Percentiles rank a stretch among this genome's conserved stretches.
phyloP scores from a whole-genome alignment of 495 filamentous ascomycete genomes.

The Friedmanniomyces simplex region DNA sequence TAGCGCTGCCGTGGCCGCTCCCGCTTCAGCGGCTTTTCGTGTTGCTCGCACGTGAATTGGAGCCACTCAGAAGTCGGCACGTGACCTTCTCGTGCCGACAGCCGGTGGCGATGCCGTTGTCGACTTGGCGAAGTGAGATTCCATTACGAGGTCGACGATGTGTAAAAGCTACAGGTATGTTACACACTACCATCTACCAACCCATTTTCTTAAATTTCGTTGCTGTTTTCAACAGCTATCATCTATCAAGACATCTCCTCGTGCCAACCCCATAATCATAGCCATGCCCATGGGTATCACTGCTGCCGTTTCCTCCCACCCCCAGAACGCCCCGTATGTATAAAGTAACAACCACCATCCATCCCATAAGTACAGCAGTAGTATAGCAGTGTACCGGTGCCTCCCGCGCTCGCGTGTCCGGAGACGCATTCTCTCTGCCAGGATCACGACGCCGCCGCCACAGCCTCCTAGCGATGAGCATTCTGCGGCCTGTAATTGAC shows the following conservation, averaged over 20 bases:
- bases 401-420: background rate
- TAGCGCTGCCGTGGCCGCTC: no score
- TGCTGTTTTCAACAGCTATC: background rate
- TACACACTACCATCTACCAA: no score
- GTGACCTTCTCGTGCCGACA: no score
- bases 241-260: background rate
- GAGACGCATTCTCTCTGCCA: no score
- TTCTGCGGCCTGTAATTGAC: slow-evolving; percentile 1
- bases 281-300: background rate
- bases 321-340: background rate
- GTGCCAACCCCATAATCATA: background rate
- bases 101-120: no score
- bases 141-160: no score
- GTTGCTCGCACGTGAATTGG: no score
- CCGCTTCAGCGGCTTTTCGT: no score
- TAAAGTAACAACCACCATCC: background rate
- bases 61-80: no score
- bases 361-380: background rate
- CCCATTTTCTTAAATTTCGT: background rate
- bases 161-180: no score
- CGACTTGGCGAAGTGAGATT: no score
- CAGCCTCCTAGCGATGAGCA: background rate
- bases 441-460: no score
- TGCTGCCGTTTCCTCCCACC: background rate
- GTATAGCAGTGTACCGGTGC: background rate